Evolutionary conservation across 1,284 basidiomycete genomes (phyloP).

Genomic region (Thelephora terrestris): DNA sequence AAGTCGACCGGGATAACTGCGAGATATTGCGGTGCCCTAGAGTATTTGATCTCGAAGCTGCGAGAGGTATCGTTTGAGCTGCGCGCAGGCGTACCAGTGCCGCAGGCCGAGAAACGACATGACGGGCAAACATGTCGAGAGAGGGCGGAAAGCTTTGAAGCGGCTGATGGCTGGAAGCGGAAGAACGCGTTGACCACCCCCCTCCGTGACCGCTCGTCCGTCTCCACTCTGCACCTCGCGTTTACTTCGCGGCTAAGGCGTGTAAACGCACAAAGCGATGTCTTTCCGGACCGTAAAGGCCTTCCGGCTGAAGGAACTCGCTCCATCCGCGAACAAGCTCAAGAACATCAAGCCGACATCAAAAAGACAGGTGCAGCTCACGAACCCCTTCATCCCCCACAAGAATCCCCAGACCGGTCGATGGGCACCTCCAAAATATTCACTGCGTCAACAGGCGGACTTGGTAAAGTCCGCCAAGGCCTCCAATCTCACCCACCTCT

Average conservation of each 20-base stretch:
- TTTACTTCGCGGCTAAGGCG: background rate
- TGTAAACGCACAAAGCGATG: background rate
- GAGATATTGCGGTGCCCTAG: background rate
- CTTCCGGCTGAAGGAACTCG: slow-evolving; percentile 23
- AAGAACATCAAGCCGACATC: slow-evolving; percentile 6
- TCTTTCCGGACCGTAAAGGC: slow-evolving; percentile 20
- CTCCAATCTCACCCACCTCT: slow-evolving; percentile 39
- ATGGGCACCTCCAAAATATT: slow-evolving; percentile 63
- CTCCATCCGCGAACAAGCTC: slow-evolving; percentile 5
- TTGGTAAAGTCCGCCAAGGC: slow-evolving; percentile 59
- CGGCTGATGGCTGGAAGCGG: background rate
- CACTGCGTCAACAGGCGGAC: slow-evolving; percentile 65
- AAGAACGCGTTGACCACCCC: background rate
- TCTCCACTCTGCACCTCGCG: background rate
- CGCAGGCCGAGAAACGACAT: background rate
- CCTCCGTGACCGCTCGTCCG: too few relatives aligned
- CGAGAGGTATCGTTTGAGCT: too few relatives aligned
- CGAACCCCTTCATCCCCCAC: slow-evolving; percentile 61
- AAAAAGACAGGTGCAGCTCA: slow-evolving; percentile 12
- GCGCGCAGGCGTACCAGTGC: background rate
- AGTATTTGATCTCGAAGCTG: background rate
- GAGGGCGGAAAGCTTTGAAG: background rate
- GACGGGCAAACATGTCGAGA: background rate
- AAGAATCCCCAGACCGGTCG: slow-evolving; percentile 47
- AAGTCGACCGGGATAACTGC: slow-evolving; percentile 9